A percentile compares a stretch with the other conserved stretches of the same genome.
These are phyloP conservation scores for Heliocybe sulcata DNA, from an alignment of 1,284 basidiomycete species.

Conservation along the genomic window DNA sequence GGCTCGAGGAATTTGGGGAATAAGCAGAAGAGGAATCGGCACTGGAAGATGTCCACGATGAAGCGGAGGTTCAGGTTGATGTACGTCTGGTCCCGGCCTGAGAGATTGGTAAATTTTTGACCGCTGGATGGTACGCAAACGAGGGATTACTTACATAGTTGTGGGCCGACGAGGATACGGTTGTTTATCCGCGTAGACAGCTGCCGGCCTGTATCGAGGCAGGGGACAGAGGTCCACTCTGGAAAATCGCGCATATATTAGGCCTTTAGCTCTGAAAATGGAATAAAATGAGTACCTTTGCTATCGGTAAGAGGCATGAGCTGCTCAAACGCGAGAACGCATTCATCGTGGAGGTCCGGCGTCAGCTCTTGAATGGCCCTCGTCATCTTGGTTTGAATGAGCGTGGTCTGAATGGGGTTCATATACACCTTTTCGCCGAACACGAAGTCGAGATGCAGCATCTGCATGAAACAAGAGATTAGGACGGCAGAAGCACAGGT, in stretches of 20 bases:
- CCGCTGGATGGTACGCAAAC: not conserved
- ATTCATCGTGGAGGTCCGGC: conserved; percentile 12
- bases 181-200: conserved; percentile 36
- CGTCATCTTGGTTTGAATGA: conserved; percentile 13
- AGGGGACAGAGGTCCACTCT: conserved; percentile 21
- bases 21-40: conserved; percentile 12
- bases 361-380: conserved; percentile 9
- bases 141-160: conserved; percentile 24
- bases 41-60: conserved; percentile 13
- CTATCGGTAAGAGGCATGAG: not conserved
- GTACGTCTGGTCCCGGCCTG: conserved; percentile 13
- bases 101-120: no score
- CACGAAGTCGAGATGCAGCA: not conserved
- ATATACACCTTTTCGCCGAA: not conserved
- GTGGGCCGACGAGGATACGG: conserved; percentile 36
- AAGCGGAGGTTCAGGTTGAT: conserved; percentile 13
- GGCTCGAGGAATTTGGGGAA: conserved; percentile 12
- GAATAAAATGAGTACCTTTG: not conserved
- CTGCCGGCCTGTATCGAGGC: conserved; percentile 29
- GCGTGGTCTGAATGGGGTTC: conserved; percentile 1
- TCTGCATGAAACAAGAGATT: not conserved
- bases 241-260: not conserved
- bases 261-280: not conserved
- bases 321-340: conserved; percentile 7
- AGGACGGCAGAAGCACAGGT: not conserved